Base-by-base conservation (phyloP, 805 yeast species). In the Cyberlindnera maritima region DNA sequence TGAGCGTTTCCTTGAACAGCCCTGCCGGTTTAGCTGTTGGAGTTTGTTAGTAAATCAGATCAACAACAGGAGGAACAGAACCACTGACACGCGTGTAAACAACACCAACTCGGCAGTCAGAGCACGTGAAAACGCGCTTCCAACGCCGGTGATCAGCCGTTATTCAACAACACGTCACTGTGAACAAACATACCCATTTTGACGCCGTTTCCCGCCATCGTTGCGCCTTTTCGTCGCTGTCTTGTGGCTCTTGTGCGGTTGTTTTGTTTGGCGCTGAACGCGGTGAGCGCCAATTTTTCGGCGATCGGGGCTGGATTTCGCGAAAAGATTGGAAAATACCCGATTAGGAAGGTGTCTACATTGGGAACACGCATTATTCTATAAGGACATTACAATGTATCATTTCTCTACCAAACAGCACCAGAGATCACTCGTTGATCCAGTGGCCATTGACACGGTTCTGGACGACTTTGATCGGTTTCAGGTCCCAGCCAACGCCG, bases 401-500 rank as follows among this genome's bases (percentile, higher is more conserved):
- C 25, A 21, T 21, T 21, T 21, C n/a, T n/a, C n/a, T n/a, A n/a
- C n/a, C n/a, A n/a, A n/a, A 21, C 5, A 21, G 25, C 25, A 21
- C 25, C 18, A 17, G 3, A 23, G 19, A 4, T 49, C 60, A 65
- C 31, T 60, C 66, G 39, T 68, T 72, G 20, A 59, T 48, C 97
- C 97, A 92, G 25, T 70, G 71, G 0, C 95, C 94, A 31, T 75
- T 67, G 7, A 71, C 64, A 60, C 84, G 87, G 49, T 71, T 74
- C 62, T 92, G 97, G 1, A 71, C 70, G 2, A 90, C 94, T 62
- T 88, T 84, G 23, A 84, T 71, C 3, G 83, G 86, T 8, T 94
- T 96, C 43, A 92, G 67, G 57, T 92, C 97, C 96, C 97, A 92
- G 9, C 96, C 96, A 23, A 85, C 73, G 19, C 88, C 87, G 18